Percentiles rank a stretch among this genome's conserved stretches.
Evolutionary conservation across 495 filamentous ascomycete species (phyloP).

Genomic region (Astrothelium macrocarpum): DNA sequence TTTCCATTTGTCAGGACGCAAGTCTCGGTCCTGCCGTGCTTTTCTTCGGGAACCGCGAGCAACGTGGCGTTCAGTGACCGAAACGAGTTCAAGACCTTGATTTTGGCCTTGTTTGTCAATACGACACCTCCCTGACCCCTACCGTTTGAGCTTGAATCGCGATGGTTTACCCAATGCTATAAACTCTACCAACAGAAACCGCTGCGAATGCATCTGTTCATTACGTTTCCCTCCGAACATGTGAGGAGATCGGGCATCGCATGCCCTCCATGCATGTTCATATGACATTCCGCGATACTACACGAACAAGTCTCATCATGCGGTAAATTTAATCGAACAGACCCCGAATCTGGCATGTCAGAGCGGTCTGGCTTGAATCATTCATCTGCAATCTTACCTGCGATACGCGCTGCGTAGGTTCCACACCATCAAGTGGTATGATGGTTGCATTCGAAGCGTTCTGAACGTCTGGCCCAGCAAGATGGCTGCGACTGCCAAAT

Average conservation of each 20-base stretch:
- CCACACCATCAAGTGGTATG: slow-evolving; percentile 35
- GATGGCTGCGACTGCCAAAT: slow-evolving; percentile 27
- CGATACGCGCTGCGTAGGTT: slow-evolving; percentile 59
- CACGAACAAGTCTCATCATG: background rate
- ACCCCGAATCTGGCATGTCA: slow-evolving; percentile 40
- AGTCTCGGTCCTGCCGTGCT: background rate
- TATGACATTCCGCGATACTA: background rate
- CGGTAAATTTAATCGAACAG: slow-evolving; percentile 37
- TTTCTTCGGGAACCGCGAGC: background rate
- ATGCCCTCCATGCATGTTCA: background rate
- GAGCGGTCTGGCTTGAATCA: slow-evolving; percentile 9
- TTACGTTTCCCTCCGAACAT: background rate
- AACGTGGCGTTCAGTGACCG: background rate
- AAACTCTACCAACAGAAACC: too few species aligned
- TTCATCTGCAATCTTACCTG: slow-evolving; percentile 33
- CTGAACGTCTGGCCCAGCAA: slow-evolving; percentile 20
- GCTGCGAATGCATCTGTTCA: too few species aligned
- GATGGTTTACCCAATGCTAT: too few species aligned
- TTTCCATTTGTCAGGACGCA: background rate
- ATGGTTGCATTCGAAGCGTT: slow-evolving; percentile 19
- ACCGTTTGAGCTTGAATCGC: too few species aligned
- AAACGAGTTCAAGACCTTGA: too few species aligned
- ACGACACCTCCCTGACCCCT: too few species aligned
- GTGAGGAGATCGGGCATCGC: background rate
- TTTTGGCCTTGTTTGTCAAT: too few species aligned